These are phyloP conservation scores for Avicennia marina DNA, from an alignment of 257 asterid genomes.

Conservation along the genomic window DNA sequence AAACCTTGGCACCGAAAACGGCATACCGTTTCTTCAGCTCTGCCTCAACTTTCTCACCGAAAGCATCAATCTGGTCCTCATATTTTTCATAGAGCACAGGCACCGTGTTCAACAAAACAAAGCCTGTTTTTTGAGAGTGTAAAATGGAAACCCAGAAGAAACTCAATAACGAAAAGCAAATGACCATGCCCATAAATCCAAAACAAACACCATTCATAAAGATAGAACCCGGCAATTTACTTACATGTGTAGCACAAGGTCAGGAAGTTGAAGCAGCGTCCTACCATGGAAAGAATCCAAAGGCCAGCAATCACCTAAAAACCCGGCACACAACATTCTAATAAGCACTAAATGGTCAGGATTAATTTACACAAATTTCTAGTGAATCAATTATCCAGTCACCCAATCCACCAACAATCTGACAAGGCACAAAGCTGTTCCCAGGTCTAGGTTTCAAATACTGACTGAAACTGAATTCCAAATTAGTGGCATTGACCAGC, in stretches of 20 bases:
- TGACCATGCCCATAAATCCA: not conserved
- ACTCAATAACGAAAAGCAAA: not conserved
- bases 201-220: slow-evolving; percentile 2
- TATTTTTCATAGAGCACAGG: slow-evolving; percentile 75
- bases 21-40: slow-evolving; percentile 83
- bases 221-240: slow-evolving; percentile 8
- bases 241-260: slow-evolving; percentile 74
- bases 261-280: slow-evolving; percentile 71
- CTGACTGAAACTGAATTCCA: not conserved
- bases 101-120: slow-evolving; percentile 61
- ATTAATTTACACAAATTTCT: not conserved
- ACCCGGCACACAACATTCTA: not conserved
- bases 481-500: not conserved
- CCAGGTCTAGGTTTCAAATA: not conserved
- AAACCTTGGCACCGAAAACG: slow-evolving; percentile 51
- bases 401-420: not conserved
- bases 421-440: not conserved
- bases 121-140: slow-evolving; percentile 36
- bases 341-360: not conserved
- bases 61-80: slow-evolving; percentile 81
- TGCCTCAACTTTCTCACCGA: slow-evolving; percentile 80
- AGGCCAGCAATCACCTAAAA: slow-evolving; percentile 71
- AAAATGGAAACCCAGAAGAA: not conserved
- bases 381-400: not conserved
- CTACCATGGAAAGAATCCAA: slow-evolving; percentile 74